Percentiles rank a stretch among this genome's conserved stretches.
Evolutionary conservation across 1,139 yeast species (phyloP).

Genomic region (Yueomyces sp.): DNA sequence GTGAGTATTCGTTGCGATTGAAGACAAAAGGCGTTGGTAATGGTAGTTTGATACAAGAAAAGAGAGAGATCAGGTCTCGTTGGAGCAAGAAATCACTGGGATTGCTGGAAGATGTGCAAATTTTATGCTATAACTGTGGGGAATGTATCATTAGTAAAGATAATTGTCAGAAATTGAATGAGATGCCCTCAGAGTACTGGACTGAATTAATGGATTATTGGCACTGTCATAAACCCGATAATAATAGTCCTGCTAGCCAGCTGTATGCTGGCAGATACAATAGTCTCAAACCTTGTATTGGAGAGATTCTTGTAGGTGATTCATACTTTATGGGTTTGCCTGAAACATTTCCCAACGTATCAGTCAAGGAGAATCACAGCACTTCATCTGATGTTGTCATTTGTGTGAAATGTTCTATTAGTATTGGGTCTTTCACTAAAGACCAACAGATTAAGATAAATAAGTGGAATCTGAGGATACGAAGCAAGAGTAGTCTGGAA

Average conservation of each 20-base stretch:
- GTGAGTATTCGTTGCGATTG: no score
- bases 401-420: constrained; percentile 9
- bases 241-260: constrained; percentile 6
- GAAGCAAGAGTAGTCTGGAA: constrained; percentile 1
- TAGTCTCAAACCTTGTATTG: constrained; percentile 10
- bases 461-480: constrained; percentile 15
- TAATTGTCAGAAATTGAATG: constrained; percentile 28
- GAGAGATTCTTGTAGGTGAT: constrained; percentile 18
- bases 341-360: constrained; percentile 5
- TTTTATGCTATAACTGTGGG: constrained; percentile 12
- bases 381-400: no score
- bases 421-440: constrained; percentile 11
- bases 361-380: no score
- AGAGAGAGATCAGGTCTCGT: neutral
- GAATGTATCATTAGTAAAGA: constrained; percentile 4
- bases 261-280: constrained; percentile 5
- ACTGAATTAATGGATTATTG: constrained; percentile 92
- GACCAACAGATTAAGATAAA: constrained; percentile 10
- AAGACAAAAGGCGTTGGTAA: no score
- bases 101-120: constrained; percentile 1
- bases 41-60: no score
- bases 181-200: constrained; percentile 91
- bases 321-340: constrained; percentile 11
- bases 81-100: constrained; percentile 2
- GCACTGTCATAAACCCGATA: constrained; percentile 90